These are phyloP conservation scores for Phytomonas sp. DNA, from an alignment of 208 protist species.

Conservation along the genomic window DNA sequence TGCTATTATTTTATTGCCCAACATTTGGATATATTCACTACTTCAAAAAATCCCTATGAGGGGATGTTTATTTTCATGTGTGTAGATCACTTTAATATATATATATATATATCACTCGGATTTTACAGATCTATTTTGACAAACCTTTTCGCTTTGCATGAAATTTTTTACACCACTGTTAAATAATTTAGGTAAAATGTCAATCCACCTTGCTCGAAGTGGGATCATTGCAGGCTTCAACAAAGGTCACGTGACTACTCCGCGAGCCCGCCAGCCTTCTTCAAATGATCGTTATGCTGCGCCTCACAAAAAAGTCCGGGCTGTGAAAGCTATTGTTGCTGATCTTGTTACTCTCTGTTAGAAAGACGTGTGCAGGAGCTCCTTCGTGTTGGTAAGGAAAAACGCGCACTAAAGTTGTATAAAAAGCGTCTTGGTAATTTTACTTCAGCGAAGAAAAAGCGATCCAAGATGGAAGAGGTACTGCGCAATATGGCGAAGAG, in stretches of 20 bases:
- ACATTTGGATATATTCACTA: conserved; percentile 9
- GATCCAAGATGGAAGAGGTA: neutral
- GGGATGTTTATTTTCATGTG: neutral
- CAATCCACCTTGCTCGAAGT: neutral
- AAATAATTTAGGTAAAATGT: conserved; percentile 8
- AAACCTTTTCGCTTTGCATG: neutral
- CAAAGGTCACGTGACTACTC: neutral
- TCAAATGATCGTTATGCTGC: neutral
- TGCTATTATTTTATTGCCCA: neutral
- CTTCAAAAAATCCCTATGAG: neutral
- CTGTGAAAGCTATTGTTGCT: neutral
- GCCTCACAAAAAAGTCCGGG: neutral
- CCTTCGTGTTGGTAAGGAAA: neutral
- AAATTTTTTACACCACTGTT: neutral
- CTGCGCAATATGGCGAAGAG: neutral
- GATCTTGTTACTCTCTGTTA: neutral
- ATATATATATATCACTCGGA: neutral
- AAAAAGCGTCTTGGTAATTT: neutral
- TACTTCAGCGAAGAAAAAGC: neutral
- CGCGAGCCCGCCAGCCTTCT: conserved; percentile 1
- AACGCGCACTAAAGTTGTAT: neutral
- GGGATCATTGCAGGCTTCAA: neutral
- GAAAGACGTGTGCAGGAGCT: neutral
- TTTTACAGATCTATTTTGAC: neutral
- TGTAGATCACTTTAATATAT: neutral